These are phyloP conservation scores for Closterium sp. DNA, from an alignment of 139 green algal genomes.

Conservation along the genomic window DNA sequence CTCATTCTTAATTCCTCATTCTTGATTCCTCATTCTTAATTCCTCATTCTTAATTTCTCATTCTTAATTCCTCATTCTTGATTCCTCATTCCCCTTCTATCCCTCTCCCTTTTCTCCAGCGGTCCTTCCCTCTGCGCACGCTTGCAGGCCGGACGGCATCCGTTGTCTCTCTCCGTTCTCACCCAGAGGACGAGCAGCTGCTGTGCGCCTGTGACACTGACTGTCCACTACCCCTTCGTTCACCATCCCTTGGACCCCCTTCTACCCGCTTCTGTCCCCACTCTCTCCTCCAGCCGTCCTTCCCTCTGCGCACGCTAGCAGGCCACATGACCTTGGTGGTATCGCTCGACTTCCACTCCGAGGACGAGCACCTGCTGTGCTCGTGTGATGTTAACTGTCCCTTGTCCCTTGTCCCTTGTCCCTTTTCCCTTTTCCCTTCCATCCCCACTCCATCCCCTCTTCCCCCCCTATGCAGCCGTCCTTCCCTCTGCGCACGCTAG, in stretches of 20 bases:
- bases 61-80: too few relatives aligned
- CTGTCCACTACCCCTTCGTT: too few relatives aligned
- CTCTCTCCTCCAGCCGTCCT: background rate
- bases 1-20: too few relatives aligned
- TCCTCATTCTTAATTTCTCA: too few relatives aligned
- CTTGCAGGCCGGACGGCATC: conserved; percentile 20
- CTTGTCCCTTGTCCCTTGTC: too few relatives aligned
- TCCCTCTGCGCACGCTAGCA: conserved; percentile 24
- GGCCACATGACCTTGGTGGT: conserved; percentile 34
- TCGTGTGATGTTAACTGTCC: conserved; percentile 51
- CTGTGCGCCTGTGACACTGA: conserved; percentile 37
- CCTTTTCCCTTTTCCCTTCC: too few relatives aligned
- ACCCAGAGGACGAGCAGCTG: conserved; percentile 39
- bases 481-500: conserved; percentile 21
- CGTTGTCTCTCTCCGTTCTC: conserved; percentile 43
- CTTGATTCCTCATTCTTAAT: too few relatives aligned
- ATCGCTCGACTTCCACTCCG: conserved; percentile 49
- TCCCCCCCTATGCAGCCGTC: background rate
- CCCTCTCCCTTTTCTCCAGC: background rate
- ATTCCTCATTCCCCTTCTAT: too few relatives aligned
- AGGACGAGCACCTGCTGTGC: conserved; percentile 41
- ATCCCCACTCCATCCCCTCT: too few relatives aligned
- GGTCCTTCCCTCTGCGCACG: conserved; percentile 8
- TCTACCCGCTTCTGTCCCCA: too few relatives aligned
- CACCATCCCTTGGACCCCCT: too few relatives aligned